Evolutionary conservation across 148 eudicot species (phyloP), one percentile per base, ranked within the genome.

Genomic region (Cornus suecica): DNA sequence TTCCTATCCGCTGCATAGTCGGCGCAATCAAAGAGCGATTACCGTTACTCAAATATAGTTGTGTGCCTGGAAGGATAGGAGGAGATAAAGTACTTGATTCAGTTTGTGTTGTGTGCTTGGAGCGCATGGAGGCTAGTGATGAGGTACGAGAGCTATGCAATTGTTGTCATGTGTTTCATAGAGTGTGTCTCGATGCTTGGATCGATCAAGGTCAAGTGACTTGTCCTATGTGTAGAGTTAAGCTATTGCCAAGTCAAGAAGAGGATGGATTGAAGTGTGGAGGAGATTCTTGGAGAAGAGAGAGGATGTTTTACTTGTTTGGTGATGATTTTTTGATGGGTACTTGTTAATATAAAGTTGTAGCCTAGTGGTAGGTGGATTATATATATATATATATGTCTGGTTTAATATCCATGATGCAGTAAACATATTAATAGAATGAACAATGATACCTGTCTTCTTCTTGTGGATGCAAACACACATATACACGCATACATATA

Each of bases 61-160:
- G 69, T 29, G 63, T 76, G 13, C 32, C 58, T 7, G 71, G 22
- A 11, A 22, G 16, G 45, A 10, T 18, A 8, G 58, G n/a, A 56
- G 14, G 25, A 9, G 4, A 28, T 28, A 32, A 48, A 2, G 23
- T 18, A 3, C 5, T 4, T 48, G 45, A 70, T 8, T 5, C 8
- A 15, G 15, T 26, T 5, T 80, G 81, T 77, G 74, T 56, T 8
- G 71, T 84, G 48, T 84, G 83, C 64, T 80, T 80, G 77, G 42
- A 22, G 28, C 18, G 13, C 5, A 61, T 84, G 68, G 27, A 63
- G 25, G 71, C n/a, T 62, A 63, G 56, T 10, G 65, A 81, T 30
- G 63, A 65, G 42, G 68, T 77, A 26, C 69, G 74, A 28, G 63
- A 69, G 66, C 74, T 70, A 20, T 15, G 29, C 25, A 77, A 77